Base-by-base conservation (phyloP, 495 filamentous ascomycete genomes). In the Aspergillus coremiiformis region DNA sequence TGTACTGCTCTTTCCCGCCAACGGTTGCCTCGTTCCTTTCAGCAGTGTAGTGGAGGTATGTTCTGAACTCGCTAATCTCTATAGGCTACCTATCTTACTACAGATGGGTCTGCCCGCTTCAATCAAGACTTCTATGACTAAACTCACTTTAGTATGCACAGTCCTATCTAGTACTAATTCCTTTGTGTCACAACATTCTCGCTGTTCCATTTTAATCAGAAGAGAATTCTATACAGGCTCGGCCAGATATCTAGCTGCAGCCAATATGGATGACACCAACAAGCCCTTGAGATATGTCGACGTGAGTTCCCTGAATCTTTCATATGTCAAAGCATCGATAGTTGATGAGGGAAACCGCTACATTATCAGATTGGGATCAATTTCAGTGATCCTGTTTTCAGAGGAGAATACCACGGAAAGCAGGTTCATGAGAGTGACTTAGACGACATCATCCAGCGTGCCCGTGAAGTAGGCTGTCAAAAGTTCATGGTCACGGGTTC, bases 401-500 rank as follows among this genome's bases (percentile, higher is more conserved):
- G 74, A 20, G 93, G 93, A 39, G 69, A 80, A 20, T 92, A 98
- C 62, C 85, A 93, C 61, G 88, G 88, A 52, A 93, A 84, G 49
- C 72, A 85, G 61, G 78, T 77, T 10, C 93, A 98, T 61, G 84
- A 84, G 15, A 77, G 85, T 57, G 93, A 98, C 64, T 74, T 95
- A 5, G 66, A 77, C 5, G 82, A 81, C 45, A 87, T 97, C 10
- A 65, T 98, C 4, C 73, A 84, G 52, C 79, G 93, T 43, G 90
- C 89, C 4, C 61, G 76, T 17, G 79, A 85, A 45, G 81, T 82
- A 1, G 94, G 93, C 26, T 95, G 90, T 62, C 65, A 74, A 27
- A 96, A 95, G 57, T 81, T 97, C 56, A 90, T 98, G 75, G 82
- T 96, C 8, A 98, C 93, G 1, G 93, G 93, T n/a, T 91, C 87